Evolutionary conservation across 1,139 yeast genomes (phyloP), one percentile per base, ranked within the genome.

Genomic region (Saccharomyces hybrid): DNA sequence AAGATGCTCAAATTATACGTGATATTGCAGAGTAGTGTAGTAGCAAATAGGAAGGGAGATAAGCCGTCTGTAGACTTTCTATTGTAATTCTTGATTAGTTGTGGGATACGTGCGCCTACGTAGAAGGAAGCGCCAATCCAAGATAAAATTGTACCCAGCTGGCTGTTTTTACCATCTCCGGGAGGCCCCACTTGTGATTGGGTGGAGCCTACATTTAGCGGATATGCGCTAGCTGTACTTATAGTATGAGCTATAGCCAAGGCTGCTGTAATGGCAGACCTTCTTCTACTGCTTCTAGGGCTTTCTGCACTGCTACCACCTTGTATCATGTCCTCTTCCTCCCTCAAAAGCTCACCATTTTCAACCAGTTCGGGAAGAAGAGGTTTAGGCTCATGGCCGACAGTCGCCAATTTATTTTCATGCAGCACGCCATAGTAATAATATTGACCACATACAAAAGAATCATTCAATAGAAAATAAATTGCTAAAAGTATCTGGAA

Each of bases 1-100:
- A 88, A 64, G 30, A 91, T 84, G 2, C 96, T 87, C 13, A 84
- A 62, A 0, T 96, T 82, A 69, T 91, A 93, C 3, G 89, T 80
- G n/a, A 85, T 62, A 68, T 93, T 93, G 3, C 97, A 97, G 44
- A 80, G 59, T 48, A 91, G 74, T 0, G 97, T 96, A 23, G 95
- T 83, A 3, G 81, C 79, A 67, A 93, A 89, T 38, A 91, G 75
- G 55, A 88, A 72, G 32, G 95, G 86, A 1, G 96, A 86, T 1
- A 90, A 75, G 3, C 97, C 98, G 48, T 84, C 84, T 0, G 96
- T 93, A 3, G 96, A 85, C 65, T 85, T 84, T 50, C 96, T 75
- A 57, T 74, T 68, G 67, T 83, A 83, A 71, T 91, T 91, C 63
- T 87, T 88, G 68, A 78, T 73, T 49, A 91, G 73, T 67, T 91